These are phyloP conservation scores for Aureobasidium sp. DNA, from an alignment of 2,329 filamentous ascomycete genomes.

Conservation along the genomic window DNA sequence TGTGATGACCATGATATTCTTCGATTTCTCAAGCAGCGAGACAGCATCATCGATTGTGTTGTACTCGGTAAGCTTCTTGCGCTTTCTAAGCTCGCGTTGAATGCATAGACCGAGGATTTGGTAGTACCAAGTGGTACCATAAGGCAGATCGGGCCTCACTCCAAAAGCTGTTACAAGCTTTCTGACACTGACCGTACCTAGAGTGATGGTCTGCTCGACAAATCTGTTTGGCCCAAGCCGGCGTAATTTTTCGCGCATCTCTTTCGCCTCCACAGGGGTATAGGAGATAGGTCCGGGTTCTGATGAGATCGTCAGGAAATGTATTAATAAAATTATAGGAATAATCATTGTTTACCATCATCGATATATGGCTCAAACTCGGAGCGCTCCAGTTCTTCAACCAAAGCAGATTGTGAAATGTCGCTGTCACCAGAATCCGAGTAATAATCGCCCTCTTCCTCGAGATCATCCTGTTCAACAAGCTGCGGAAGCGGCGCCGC, in stretches of 20 bases:
- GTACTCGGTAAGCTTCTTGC: slow-evolving; percentile 70
- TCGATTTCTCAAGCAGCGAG: slow-evolving; percentile 60
- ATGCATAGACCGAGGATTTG: slow-evolving; percentile 69
- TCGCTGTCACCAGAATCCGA: background rate
- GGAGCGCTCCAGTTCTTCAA: slow-evolving; percentile 17
- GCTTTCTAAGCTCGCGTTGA: slow-evolving; percentile 71
- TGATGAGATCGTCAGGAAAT: slow-evolving; percentile 1
- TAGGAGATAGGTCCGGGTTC: slow-evolving; percentile 13
- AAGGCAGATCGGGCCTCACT: slow-evolving; percentile 62
- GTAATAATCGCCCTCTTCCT: background rate
- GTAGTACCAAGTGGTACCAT: slow-evolving; percentile 66
- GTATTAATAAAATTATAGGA: too few species aligned
- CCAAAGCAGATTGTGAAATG: slow-evolving; percentile 1
- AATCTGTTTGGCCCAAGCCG: slow-evolving; percentile 72
- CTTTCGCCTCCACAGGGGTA: slow-evolving; percentile 18
- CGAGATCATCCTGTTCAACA: background rate
- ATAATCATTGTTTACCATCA: slow-evolving; percentile 9
- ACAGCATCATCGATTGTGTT: slow-evolving; percentile 88
- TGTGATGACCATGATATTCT: slow-evolving; percentile 88
- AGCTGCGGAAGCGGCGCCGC: background rate
- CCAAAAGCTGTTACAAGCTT: slow-evolving; percentile 83
- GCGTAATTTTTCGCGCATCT: slow-evolving; percentile 48
- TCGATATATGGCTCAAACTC: slow-evolving; percentile 18
- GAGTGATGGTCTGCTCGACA: slow-evolving; percentile 62
- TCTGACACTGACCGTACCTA: slow-evolving; percentile 64